phyloP scores from a whole-genome alignment of 2,329 filamentous ascomycete genomes.

The Huntiella abstrusa region DNA sequence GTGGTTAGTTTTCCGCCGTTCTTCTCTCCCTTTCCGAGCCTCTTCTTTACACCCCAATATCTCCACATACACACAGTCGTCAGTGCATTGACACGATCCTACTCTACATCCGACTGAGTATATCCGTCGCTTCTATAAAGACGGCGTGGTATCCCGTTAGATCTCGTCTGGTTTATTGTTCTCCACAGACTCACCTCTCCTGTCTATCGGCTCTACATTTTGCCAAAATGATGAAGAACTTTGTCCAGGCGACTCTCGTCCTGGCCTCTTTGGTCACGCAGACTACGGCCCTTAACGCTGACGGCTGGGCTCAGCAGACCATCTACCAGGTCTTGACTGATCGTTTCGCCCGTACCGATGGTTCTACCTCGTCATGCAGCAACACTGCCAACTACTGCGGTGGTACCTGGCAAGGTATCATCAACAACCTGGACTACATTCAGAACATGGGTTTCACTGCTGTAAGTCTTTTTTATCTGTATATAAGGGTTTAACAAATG shows the following conservation, averaged over 20 bases:
- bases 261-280: conserved; percentile 1
- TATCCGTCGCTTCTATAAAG: too few relatives aligned
- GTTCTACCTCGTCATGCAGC: conserved; percentile 19
- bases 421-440: conserved; percentile 30
- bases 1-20: too few relatives aligned
- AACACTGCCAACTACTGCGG: conserved; percentile 25
- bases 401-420: conserved; percentile 30
- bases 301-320: conserved; percentile 22
- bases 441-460: conserved; percentile 27
- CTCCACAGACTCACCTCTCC: not conserved
- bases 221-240: conserved; percentile 1
- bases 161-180: too few relatives aligned
- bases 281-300: conserved; percentile 15
- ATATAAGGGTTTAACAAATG: not conserved
- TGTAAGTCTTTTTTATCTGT: conserved; percentile 5
- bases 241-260: not conserved
- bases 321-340: conserved; percentile 29
- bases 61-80: too few relatives aligned
- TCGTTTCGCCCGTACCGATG: conserved; percentile 22
- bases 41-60: too few relatives aligned
- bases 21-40: too few relatives aligned
- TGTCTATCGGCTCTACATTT: not conserved
- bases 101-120: too few relatives aligned
- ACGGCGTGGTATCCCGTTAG: too few relatives aligned
- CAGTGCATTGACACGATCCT: too few relatives aligned